These are phyloP conservation scores for Neurospora crassa DNA, from an alignment of 2,329 filamentous ascomycete species.

Conservation along the genomic window DNA sequence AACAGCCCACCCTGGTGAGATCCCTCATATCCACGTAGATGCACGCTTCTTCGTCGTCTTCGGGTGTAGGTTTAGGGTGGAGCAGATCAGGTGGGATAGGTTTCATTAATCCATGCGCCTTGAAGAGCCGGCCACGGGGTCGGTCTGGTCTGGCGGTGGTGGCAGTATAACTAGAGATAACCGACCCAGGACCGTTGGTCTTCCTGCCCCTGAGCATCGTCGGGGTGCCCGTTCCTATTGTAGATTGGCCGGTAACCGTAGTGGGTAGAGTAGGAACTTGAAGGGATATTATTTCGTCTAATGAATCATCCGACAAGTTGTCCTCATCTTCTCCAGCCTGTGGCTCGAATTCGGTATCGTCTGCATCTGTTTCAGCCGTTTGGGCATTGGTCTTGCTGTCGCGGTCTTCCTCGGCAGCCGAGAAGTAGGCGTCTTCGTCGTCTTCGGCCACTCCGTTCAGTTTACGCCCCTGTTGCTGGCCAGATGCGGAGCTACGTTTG, in stretches of 20 bases:
- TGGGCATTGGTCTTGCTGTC: conserved; percentile 45
- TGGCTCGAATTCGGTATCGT: conserved; percentile 51
- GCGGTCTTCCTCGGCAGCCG: conserved; percentile 69
- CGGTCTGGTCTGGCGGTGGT: conserved; percentile 69
- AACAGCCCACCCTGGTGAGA: conserved; percentile 83
- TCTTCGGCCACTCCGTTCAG: conserved; percentile 51
- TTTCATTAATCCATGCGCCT: conserved; percentile 64
- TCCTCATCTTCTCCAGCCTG: conserved; percentile 63
- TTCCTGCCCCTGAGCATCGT: conserved; percentile 56
- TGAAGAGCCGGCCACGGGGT: conserved; percentile 71
- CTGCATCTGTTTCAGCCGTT: conserved; percentile 48
- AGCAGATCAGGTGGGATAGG: conserved; percentile 68
- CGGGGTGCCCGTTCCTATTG: conserved; percentile 72
- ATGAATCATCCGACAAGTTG: conserved; percentile 74
- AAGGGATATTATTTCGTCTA: conserved; percentile 89
- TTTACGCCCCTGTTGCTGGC: conserved; percentile 35
- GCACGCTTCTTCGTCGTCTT: conserved; percentile 81
- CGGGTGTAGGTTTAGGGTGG: conserved; percentile 66
- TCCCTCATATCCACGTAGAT: conserved; percentile 85
- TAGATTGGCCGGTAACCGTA: conserved; percentile 68
- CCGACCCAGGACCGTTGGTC: conserved; percentile 75
- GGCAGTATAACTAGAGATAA: conserved; percentile 81
- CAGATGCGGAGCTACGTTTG: conserved; percentile 34
- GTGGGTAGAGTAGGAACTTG: conserved; percentile 69
- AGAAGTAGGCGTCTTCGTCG: conserved; percentile 80